A percentile compares a stretch with the other conserved stretches of the same genome.
phyloP scores from a whole-genome alignment of 2,329 filamentous ascomycete genomes.

The Claviceps sorghi region DNA sequence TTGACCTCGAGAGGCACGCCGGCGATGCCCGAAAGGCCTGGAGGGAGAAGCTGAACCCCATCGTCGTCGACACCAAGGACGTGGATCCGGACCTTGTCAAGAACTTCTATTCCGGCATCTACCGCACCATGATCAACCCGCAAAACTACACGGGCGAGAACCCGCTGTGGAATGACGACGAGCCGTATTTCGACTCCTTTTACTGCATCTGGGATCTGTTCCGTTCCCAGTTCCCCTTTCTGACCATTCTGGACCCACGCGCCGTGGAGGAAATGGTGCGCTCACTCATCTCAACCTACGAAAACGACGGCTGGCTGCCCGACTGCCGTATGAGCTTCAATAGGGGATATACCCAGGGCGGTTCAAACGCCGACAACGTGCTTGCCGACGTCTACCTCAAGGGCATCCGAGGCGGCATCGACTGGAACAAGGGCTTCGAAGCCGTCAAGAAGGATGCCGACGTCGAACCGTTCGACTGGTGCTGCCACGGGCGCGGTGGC shows the following conservation, averaged over 20 bases:
- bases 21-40: conserved; percentile 41
- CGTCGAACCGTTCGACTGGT: conserved; percentile 55
- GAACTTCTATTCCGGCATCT: conserved; percentile 60
- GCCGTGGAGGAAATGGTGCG: conserved; percentile 53
- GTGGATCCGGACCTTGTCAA: conserved; percentile 40
- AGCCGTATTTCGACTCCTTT: conserved; percentile 62
- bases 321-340: conserved; percentile 66
- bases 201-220: conserved; percentile 68
- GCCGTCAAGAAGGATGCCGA: conserved; percentile 62
- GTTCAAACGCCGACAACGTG: conserved; percentile 58
- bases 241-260: conserved; percentile 51
- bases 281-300: conserved; percentile 58
- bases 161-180: conserved; percentile 47
- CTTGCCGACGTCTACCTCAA: conserved; percentile 55
- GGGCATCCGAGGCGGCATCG: conserved; percentile 43
- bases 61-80: conserved; percentile 37
- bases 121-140: conserved; percentile 56
- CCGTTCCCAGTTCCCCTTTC: conserved; percentile 51
- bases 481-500: conserved; percentile 54
- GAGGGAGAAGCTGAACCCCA: conserved; percentile 44
- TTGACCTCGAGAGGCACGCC: conserved; percentile 43
- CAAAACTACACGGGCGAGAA: conserved; percentile 66
- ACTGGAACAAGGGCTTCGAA: conserved; percentile 53
- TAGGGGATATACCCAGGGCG: conserved; percentile 61
- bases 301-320: conserved; percentile 54